Evolutionary conservation across 2,329 filamentous ascomycete species (phyloP), one percentile per base, ranked within the genome.

Genomic region (Ophiostoma novo-ulmi): DNA sequence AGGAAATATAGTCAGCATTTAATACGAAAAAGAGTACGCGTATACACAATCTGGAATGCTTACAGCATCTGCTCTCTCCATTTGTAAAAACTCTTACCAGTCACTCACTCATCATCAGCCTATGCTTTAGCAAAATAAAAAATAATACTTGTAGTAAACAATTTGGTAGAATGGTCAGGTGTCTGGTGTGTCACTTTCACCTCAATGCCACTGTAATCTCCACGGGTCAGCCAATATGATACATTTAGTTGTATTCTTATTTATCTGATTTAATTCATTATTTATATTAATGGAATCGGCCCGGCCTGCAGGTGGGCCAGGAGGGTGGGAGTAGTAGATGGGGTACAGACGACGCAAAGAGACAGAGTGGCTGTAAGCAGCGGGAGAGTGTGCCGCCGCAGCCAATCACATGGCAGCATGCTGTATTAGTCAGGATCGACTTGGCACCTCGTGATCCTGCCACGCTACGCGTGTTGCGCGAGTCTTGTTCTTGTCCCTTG

Each of bases 261-360:
- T 26, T 31, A 17, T 63, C 13, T 35, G 11, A 6, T 63, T 26
- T 63, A 63, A 35, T 63, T 63, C n/a, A 17, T 35, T 1, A 10
- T 20, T 63, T 35, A 35, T 63, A 63, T 63, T 63, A 35, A 17
- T 63, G 26, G 26, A 63, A 63, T 63, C 58, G 58, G 58, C 58
- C 58, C 58, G 58, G 22, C 58, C 58, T 63, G 58, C 52, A 63
- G 58, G 26, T 63, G 58, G 58, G 26, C 26, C 52, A 58, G 52
- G n/a, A 63, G 58, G 58, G 58, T 63, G 58, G 58, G 58, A 63
- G 58, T 58, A 58, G 52, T 17, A 63, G 8, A 55, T 58, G 52
- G n/a, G 52, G 52, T 26, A 58, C 52, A 13, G 52, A 26, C 31
- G 31, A 31, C 31, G 31, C 31, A 31, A 31, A 31, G 31, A 31